These are phyloP conservation scores for Saraca asoca DNA, from an alignment of 331 rosid species.

Conservation along the genomic window DNA sequence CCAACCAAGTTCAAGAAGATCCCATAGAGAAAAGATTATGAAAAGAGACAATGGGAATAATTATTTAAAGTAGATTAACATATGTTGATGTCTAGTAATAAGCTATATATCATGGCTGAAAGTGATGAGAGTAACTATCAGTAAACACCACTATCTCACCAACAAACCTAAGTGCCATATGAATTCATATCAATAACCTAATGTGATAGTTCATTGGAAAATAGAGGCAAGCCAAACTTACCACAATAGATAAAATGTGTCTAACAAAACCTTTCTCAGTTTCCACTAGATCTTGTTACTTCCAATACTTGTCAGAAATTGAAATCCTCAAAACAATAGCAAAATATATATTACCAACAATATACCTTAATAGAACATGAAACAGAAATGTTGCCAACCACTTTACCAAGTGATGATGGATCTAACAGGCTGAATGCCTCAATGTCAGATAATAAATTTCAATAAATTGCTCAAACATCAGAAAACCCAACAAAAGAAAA, in stretches of 20 bases:
- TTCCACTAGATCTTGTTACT: slow-evolving; percentile 80
- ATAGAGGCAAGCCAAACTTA: slow-evolving; percentile 46
- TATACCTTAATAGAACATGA: slow-evolving; percentile 83
- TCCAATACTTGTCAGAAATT: slow-evolving; percentile 34
- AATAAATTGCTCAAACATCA: no score
- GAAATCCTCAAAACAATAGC: slow-evolving; percentile 19
- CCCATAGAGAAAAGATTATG: slow-evolving; percentile 11
- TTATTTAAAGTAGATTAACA: neutral
- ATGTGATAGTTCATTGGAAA: slow-evolving; percentile 28
- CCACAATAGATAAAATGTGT: slow-evolving; percentile 90
- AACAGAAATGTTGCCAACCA: slow-evolving; percentile 70
- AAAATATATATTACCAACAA: slow-evolving; percentile 5
- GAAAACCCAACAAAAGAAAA: no score
- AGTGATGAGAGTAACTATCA: slow-evolving; percentile 16
- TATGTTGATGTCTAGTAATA: slow-evolving; percentile 22
- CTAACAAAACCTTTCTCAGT: slow-evolving; percentile 81
- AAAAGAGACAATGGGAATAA: slow-evolving; percentile 1
- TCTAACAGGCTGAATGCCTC: slow-evolving; percentile 63
- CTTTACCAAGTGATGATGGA: slow-evolving; percentile 65
- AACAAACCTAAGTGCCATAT: slow-evolving; percentile 16
- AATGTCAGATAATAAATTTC: no score
- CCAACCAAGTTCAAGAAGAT: slow-evolving; percentile 23
- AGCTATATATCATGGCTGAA: slow-evolving; percentile 21
- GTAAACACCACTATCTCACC: neutral
- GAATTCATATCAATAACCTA: slow-evolving; percentile 1